Conservation (phyloP, 1,284 basidiomycete species). For the Boletellus dicymbophilus region DNA sequence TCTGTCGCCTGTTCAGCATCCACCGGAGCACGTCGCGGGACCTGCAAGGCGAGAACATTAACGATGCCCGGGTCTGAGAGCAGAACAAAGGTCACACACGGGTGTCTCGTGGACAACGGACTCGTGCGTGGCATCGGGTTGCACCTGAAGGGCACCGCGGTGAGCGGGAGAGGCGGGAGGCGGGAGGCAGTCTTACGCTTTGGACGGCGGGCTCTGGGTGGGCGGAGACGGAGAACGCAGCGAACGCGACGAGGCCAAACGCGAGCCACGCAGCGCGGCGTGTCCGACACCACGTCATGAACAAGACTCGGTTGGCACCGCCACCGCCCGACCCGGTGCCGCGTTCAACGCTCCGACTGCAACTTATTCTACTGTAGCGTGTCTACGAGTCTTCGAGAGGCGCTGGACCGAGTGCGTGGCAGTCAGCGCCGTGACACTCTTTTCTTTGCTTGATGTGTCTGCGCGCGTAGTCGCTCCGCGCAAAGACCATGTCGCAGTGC, state of each 20-base stretch:
- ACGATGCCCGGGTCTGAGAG: neutral
- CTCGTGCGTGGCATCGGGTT: constrained; percentile 8
- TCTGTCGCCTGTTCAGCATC: constrained; percentile 47
- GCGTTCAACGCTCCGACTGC: constrained; percentile 9
- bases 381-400: no score
- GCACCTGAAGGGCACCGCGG: constrained; percentile 9
- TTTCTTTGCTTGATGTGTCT: constrained; percentile 12
- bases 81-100: constrained; percentile 2
- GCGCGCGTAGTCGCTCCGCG: constrained; percentile 11
- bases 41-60: constrained; percentile 16
- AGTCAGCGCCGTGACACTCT: constrained; percentile 6
- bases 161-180: neutral
- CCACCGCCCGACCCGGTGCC: constrained; percentile 17
- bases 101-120: constrained; percentile 11
- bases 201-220: constrained; percentile 31
- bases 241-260: constrained; percentile 53
- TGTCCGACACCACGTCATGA: constrained; percentile 23
- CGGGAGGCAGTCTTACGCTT: constrained; percentile 16
- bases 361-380: no score
- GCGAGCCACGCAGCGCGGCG: constrained; percentile 65
- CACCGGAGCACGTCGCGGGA: constrained; percentile 5
- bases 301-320: constrained; percentile 10
- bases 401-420: neutral
- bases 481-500: constrained; percentile 7
- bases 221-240: constrained; percentile 40